Evolutionary conservation across 2,329 filamentous ascomycete genomes (phyloP).

Genomic region (Camillea tinctor): DNA sequence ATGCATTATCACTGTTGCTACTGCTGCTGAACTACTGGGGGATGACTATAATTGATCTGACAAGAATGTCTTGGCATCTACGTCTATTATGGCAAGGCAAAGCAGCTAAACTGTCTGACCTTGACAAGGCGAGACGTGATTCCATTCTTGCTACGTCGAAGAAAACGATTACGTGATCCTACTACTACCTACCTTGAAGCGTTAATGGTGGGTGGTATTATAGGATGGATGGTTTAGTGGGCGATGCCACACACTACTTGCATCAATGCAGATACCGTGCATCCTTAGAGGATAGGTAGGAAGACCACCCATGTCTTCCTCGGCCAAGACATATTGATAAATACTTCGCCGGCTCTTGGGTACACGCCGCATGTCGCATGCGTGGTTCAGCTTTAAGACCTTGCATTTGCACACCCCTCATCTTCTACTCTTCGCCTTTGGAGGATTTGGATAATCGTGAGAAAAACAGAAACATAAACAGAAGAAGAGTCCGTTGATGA

Average conservation of each 20-base stretch:
- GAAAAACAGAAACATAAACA: neutral
- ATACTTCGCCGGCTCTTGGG: neutral
- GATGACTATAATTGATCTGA: neutral
- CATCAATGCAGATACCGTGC: neutral
- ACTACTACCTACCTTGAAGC: neutral
- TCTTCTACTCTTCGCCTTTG: neutral
- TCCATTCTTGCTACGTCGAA: neutral
- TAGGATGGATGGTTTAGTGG: neutral
- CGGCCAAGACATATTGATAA: neutral
- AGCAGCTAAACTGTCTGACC: neutral
- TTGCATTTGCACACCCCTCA: neutral
- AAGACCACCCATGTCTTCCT: neutral
- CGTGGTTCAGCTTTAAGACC: neutral
- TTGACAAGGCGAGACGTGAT: neutral
- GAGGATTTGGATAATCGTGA: neutral
- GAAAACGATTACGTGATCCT: neutral
- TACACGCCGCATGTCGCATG: neutral
- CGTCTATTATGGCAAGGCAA: neutral
- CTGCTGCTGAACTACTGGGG: neutral
- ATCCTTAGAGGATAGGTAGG: neutral
- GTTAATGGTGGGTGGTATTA: neutral
- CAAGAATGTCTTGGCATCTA: neutral
- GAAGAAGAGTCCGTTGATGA: neutral
- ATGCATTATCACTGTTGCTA: neutral
- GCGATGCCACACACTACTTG: neutral